Evolutionary conservation across 2,329 filamentous ascomycete genomes (phyloP).

Genomic region (Penicillium verrucosum): DNA sequence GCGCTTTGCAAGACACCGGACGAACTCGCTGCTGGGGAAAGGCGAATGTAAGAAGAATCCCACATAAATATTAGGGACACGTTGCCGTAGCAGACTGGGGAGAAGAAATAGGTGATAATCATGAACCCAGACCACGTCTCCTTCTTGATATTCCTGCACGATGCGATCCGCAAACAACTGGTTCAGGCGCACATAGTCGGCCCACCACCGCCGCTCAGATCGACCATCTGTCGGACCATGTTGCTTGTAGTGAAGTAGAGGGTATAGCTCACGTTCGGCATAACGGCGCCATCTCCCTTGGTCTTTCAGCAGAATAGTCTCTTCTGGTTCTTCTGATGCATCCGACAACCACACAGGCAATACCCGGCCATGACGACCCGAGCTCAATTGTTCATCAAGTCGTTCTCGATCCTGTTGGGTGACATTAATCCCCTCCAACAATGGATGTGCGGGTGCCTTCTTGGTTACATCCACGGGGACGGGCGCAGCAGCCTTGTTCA

Average conservation of each 20-base stretch:
- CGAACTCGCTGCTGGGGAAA: slow-evolving; percentile 93
- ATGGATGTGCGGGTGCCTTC: slow-evolving; percentile 55
- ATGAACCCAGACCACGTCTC: slow-evolving; percentile 88
- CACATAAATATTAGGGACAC: slow-evolving; percentile 84
- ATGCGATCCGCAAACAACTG: slow-evolving; percentile 88
- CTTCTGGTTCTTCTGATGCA: slow-evolving; percentile 66
- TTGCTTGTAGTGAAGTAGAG: slow-evolving; percentile 93
- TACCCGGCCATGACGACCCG: slow-evolving; percentile 72
- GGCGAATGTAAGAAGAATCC: slow-evolving; percentile 92
- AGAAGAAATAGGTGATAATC: slow-evolving; percentile 92
- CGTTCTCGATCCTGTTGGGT: slow-evolving; percentile 65
- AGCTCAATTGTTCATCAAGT: slow-evolving; percentile 70
- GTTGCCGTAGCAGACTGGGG: slow-evolving; percentile 81
- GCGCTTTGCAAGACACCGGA: slow-evolving; percentile 79
- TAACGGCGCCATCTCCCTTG: slow-evolving; percentile 85
- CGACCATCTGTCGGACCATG: slow-evolving; percentile 84
- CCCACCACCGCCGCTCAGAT: slow-evolving; percentile 78
- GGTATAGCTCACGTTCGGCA: slow-evolving; percentile 87
- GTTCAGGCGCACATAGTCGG: slow-evolving; percentile 91
- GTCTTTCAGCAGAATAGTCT: slow-evolving; percentile 69
- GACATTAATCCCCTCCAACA: slow-evolving; percentile 68
- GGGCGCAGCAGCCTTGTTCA: slow-evolving; percentile 75
- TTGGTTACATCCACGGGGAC: slow-evolving; percentile 66
- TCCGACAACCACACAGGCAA: slow-evolving; percentile 88
- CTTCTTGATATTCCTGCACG: slow-evolving; percentile 82